A percentile compares a stretch with the other conserved stretches of the same genome.
Evolutionary conservation across 371 early-diverging fungal genomes (phyloP).

Genomic region (Actinomortierella ambigua): DNA sequence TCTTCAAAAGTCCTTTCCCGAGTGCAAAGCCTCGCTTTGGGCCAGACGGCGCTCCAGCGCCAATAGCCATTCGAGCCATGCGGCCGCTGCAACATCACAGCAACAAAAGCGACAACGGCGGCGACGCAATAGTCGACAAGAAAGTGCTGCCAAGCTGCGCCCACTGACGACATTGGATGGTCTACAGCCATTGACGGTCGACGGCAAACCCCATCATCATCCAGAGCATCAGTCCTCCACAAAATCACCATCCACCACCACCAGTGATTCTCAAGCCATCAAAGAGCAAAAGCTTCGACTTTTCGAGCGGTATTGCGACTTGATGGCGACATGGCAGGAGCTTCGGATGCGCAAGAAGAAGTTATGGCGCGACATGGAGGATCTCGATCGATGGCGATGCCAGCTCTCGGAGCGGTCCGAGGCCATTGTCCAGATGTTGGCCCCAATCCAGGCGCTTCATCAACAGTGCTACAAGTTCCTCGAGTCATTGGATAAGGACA

Average conservation of each 20-base stretch:
- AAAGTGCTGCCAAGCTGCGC: no score
- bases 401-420: conserved; percentile 11
- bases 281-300: conserved; percentile 32
- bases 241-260: no score
- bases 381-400: conserved; percentile 38
- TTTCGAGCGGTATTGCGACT: conserved; percentile 15
- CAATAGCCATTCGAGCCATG: no score
- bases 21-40: conserved; percentile 8
- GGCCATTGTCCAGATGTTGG: conserved; percentile 43
- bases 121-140: no score
- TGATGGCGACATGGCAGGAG: conserved; percentile 16
- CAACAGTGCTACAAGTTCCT: conserved; percentile 34
- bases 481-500: conserved; percentile 16
- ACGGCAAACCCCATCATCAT: no score
- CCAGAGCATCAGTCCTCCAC: no score
- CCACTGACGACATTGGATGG: no score
- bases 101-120: no score
- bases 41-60: no score
- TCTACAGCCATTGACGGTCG: no score
- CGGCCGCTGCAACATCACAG: no score
- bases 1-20: conserved; percentile 33
- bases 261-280: conserved; percentile 20
- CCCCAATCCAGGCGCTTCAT: conserved; percentile 38
- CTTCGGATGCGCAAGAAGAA: conserved; percentile 34
- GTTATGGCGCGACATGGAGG: conserved; percentile 37